phyloP scores from a whole-genome alignment of 208 protist species.

The Perkinsela sp. region DNA sequence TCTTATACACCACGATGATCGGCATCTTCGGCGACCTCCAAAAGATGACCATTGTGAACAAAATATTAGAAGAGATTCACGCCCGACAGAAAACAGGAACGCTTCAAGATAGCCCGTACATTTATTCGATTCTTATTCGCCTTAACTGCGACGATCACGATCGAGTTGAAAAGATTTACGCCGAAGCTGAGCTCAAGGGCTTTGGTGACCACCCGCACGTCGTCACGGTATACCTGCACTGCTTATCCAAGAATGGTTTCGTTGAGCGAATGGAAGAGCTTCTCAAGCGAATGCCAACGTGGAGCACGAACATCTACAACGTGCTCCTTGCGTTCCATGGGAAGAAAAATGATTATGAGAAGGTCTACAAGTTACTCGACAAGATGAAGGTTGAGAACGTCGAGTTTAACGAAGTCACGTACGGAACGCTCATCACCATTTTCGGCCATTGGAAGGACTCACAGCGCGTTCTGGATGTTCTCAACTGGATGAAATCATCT shows the following conservation, averaged over 20 bases:
- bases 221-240: slow-evolving; percentile 40
- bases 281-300: slow-evolving; percentile 13
- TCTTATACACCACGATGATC: slow-evolving; percentile 42
- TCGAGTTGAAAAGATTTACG: slow-evolving; percentile 15
- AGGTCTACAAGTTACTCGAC: slow-evolving; percentile 24
- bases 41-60: slow-evolving; percentile 14
- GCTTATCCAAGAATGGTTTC: slow-evolving; percentile 7
- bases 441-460: slow-evolving; percentile 33
- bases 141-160: slow-evolving; percentile 16
- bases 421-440: slow-evolving; percentile 47
- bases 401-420: slow-evolving; percentile 57
- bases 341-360: slow-evolving; percentile 17
- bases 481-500: slow-evolving; percentile 29
- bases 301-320: slow-evolving; percentile 48
- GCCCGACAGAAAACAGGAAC: slow-evolving; percentile 29
- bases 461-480: slow-evolving; percentile 29
- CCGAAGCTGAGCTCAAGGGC: slow-evolving; percentile 21
- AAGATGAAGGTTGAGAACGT: slow-evolving; percentile 32
- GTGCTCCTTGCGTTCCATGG: slow-evolving; percentile 46
- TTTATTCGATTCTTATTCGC: slow-evolving; percentile 37
- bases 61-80: slow-evolving; percentile 21
- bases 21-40: slow-evolving; percentile 36
- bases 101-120: slow-evolving; percentile 28
- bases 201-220: slow-evolving; percentile 40
- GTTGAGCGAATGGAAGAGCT: slow-evolving; percentile 14